Percentiles rank a stretch among this genome's conserved stretches.
Conservation (phyloP, 2,329 filamentous ascomycete genomes). For the Calonectria pteridis region DNA sequence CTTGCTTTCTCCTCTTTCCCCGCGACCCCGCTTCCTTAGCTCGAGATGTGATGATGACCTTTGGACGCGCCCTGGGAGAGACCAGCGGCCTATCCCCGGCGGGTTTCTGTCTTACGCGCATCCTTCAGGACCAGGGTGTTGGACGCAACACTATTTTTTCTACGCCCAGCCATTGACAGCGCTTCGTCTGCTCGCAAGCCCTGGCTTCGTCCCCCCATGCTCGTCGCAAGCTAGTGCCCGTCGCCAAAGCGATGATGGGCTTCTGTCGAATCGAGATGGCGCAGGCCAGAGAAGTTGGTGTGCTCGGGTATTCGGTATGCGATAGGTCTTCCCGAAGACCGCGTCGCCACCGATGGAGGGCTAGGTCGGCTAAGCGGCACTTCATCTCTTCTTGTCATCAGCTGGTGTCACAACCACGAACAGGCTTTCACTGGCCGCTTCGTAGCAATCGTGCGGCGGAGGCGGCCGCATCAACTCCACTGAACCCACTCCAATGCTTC, state of each 20-base stretch:
- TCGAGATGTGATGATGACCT: background rate
- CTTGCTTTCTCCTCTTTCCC: background rate
- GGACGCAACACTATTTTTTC: background rate
- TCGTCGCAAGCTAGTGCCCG: background rate
- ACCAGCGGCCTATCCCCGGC: constrained; percentile 11
- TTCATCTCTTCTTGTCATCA: background rate
- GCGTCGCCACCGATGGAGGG: constrained; percentile 10
- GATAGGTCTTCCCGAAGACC: constrained; percentile 11
- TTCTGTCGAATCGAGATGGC: background rate
- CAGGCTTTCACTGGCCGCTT: background rate
- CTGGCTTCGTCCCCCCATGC: background rate
- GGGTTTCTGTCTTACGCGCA: constrained; percentile 5
- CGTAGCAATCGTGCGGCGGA: background rate
- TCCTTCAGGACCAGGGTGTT: background rate
- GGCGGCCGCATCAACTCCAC: background rate
- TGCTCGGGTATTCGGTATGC: constrained; percentile 19
- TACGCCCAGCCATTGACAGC: background rate
- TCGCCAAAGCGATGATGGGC: background rate
- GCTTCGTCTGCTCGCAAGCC: background rate
- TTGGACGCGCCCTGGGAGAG: no score
- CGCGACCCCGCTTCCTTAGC: constrained; percentile 13
- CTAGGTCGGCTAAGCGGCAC: constrained; percentile 15
- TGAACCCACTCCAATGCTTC: background rate
- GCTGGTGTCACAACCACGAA: background rate
- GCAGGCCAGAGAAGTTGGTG: background rate